Conservation (phyloP, 2,329 filamentous ascomycete species). For the Lachnellula subtilissima region DNA sequence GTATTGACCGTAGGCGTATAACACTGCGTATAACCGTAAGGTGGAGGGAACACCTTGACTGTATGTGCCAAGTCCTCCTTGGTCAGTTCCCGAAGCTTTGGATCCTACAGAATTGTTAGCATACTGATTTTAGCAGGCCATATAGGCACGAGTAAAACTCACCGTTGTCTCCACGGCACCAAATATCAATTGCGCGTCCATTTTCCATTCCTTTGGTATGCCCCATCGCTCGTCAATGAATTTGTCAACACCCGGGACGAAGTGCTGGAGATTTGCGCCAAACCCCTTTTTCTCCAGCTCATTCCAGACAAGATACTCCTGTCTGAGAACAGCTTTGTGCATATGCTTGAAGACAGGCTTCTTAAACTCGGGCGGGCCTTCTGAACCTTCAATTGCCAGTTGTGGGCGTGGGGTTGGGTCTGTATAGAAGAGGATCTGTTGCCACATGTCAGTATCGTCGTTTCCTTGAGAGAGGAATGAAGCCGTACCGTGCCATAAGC, state of each 20-base stretch:
- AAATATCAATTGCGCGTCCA: slow-evolving; percentile 79
- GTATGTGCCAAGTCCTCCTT: background rate
- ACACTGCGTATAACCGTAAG: background rate
- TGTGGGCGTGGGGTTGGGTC: slow-evolving; percentile 42
- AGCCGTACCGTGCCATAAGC: slow-evolving; percentile 66
- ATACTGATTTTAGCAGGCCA: background rate
- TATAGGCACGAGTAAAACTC: background rate
- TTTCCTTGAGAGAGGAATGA: background rate
- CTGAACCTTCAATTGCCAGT: background rate
- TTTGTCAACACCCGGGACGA: slow-evolving; percentile 77
- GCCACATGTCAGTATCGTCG: background rate
- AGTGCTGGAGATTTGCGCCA: slow-evolving; percentile 85
- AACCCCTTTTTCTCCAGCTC: slow-evolving; percentile 76
- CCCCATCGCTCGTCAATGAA: slow-evolving; percentile 64
- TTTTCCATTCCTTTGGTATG: slow-evolving; percentile 65
- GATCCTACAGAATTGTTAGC: background rate
- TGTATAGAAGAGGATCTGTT: slow-evolving; percentile 73
- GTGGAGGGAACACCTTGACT: background rate
- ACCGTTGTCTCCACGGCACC: slow-evolving; percentile 36
- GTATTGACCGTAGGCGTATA: background rate
- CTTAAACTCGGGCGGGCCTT: background rate
- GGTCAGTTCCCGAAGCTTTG: background rate
- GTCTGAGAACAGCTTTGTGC: slow-evolving; percentile 69
- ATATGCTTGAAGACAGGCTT: slow-evolving; percentile 61
- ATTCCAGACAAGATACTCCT: slow-evolving; percentile 54